Evolutionary conservation across 305 asterid species (phyloP), one percentile per base, ranked within the genome.

Genomic region (Fraxinus xanthoxyloides): DNA sequence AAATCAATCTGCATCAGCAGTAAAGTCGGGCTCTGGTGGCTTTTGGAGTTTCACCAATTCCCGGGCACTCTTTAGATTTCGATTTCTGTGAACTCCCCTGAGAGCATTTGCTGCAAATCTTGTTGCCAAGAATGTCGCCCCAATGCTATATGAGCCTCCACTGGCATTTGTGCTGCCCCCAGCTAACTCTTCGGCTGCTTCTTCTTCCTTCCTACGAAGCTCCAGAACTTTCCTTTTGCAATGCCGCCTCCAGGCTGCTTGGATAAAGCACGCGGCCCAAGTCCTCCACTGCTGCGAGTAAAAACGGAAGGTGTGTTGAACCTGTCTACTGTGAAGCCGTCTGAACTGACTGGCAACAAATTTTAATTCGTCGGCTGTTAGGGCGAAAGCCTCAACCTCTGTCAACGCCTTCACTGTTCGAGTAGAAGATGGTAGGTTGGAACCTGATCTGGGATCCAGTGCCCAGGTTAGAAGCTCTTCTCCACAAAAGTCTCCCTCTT

Each of bases 391-490:
- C 81, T 97, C 99, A 9, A 97, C 99, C 76, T 95, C 99, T 0
- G 91, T 88, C 56, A 93, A 87, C 17, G 98, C 98, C 84, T 88
- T 95, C 72, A 97, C 99, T 0, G 99, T 97, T 31, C 99, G 89
- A 59, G 99, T 97, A 2, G 99, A 97, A 8, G 99, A 95, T 2
- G 98, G 99, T 17, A 97, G 93, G 84, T 92, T 97, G 32, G 96
- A 86, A 61, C 98, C 99, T 0, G 99, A 92, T 85, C 88, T 93
- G 0, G 99, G 99, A 84, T 97, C 99, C 0, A 97, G 90, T 0
- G 99, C 99, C 99, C 99, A 97, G 0, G 99, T 97, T 43, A 97
- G 91, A 85, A 97, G 99, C 89, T 97, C 99, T 87, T 97, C 99
- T 0, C 99, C 99, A 56, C 99, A 97, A 75, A 97, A 97, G 54